Evolutionary conservation across 257 asterid genomes (phyloP), one percentile per base, ranked within the genome.

Genomic region (Solanum rostratum): DNA sequence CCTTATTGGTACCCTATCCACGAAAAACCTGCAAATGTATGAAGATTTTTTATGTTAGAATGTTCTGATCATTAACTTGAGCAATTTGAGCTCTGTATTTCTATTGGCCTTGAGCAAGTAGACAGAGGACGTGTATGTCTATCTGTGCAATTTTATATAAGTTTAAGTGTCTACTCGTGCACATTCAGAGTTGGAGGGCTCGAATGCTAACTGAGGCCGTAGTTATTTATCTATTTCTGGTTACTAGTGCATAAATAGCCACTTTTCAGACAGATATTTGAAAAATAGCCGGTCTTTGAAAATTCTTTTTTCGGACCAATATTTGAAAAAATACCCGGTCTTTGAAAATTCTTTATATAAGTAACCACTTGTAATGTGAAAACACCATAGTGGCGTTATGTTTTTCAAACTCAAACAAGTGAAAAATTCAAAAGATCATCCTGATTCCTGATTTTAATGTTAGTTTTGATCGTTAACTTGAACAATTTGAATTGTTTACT

Each of bases 1-100:
- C 50, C 99, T 86, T 20, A 97, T 80, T 1, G 99, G 97, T 15
- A 93, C 92, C 53, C 69, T 68, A 81, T 97, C 99, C 84, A 95
- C 99, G 7, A 91, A 88, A 88, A 92, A 97, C 85, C 99, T 96
- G 93, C 20, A 30, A 7, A 27, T 5, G 20, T 29, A 8, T 2
- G 1, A 20, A 10, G 10, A 70, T 19, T 4, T n/a, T 39, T 3
- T 27, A 10, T 39, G 14, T 39, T 10, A 30, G 4, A 41, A 41
- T 7, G 6, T 66, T 30, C 12, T 30, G 12, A 30, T 30, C 3
- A 1, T 37, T 33, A 16, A 37, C 16, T 68, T 68, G 49, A 68
- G 37, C 49, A 33, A 16, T 33, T 5, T 0, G 9, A 68, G 33
- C 8, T 29, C 16, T 2, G n/a, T 65, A 29, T 4, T 65, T 8